Evolutionary conservation across 2,329 filamentous ascomycete genomes (phyloP), one percentile per base, ranked within the genome.

Genomic region (Aurifilum marmelostoma): DNA sequence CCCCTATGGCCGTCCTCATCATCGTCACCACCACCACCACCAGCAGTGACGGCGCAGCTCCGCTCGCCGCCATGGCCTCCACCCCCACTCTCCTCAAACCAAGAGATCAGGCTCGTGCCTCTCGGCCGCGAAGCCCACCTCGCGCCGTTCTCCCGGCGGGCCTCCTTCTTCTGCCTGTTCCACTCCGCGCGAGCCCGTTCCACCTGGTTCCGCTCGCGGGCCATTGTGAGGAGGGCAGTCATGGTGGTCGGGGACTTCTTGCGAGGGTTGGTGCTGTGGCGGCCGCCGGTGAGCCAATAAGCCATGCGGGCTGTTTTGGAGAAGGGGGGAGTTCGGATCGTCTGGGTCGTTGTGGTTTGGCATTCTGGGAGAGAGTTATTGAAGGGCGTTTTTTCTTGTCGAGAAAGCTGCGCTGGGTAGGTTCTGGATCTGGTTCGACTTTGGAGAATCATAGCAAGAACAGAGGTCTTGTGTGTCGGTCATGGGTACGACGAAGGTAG

Each of bases 81-180:
- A 5, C n/a, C 32, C 9, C 29, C 58, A 3, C 62, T 43, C 24
- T 60, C 63, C 32, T 58, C 24, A 32, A 27, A 63, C 67, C 67
- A 67, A 18, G 52, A 34, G 16, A 69, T 24, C 61, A 71, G 2
- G 16, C 60, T 58, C 54, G 9, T 50, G 9, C 65, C 69, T 29
- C 29, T 67, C 27, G 67, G 67, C 69, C n/a, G 67, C 41, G 67
- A 27, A 7, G 27, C 43, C 64, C 69, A 69, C 41, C 24, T 59
- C 11, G 14, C 18, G 7, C 47, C 34, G 8, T 66, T 59, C 32
- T 52, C 60, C 47, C 37, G 60, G 21, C 65, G 39, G 5, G 34
- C 62, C 24, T 59, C n/a, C 56, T 65, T 9, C 24, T 32, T 50
- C n/a, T 59, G 52, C 29, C 32, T 11, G 1, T 27, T 24, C 91